phyloP scores from a whole-genome alignment of 2,329 filamentous ascomycete species.

The Cladosporium sp. region DNA sequence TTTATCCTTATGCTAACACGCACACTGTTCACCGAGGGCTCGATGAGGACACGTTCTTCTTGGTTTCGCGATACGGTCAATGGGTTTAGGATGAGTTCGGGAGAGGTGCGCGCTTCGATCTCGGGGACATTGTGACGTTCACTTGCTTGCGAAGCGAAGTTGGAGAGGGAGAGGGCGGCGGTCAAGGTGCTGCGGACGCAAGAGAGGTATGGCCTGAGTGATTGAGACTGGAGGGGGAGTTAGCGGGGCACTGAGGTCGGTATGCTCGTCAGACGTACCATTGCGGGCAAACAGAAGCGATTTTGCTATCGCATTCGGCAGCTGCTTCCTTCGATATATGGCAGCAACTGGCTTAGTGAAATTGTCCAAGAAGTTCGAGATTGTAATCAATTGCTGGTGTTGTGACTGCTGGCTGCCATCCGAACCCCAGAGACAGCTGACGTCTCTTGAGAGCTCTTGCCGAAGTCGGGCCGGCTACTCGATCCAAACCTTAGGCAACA shows the following conservation, averaged over 20 bases:
- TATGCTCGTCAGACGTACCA: not conserved
- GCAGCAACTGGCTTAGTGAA: not conserved
- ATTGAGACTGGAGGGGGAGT: slow-evolving; percentile 71
- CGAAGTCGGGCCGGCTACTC: slow-evolving; percentile 6
- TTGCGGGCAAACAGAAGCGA: not conserved
- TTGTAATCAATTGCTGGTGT: not conserved
- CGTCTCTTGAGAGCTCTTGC: not conserved
- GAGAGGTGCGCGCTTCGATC: slow-evolving; percentile 88
- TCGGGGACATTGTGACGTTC: slow-evolving; percentile 98
- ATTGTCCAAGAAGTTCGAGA: not conserved
- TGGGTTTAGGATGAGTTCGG: slow-evolving; percentile 90
- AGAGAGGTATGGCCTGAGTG: slow-evolving; percentile 91
- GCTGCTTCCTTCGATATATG: not conserved
- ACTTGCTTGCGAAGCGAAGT: slow-evolving; percentile 95
- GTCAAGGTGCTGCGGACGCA: slow-evolving; percentile 94
- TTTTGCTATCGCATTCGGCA: slow-evolving; percentile 17
- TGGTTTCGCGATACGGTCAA: slow-evolving; percentile 91
- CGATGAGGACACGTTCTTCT: slow-evolving; percentile 93
- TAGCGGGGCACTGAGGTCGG: slow-evolving; percentile 13
- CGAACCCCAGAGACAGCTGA: slow-evolving; percentile 5
- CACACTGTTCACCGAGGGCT: slow-evolving; percentile 95
- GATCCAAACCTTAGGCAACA: not conserved
- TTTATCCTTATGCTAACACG: slow-evolving; percentile 99
- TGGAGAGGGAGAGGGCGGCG: slow-evolving; percentile 87
- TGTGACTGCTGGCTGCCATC: slow-evolving; percentile 6